Evolutionary conservation across 2,329 filamentous ascomycete genomes (phyloP), one percentile per base, ranked within the genome.

Genomic region (Microsporum canis): DNA sequence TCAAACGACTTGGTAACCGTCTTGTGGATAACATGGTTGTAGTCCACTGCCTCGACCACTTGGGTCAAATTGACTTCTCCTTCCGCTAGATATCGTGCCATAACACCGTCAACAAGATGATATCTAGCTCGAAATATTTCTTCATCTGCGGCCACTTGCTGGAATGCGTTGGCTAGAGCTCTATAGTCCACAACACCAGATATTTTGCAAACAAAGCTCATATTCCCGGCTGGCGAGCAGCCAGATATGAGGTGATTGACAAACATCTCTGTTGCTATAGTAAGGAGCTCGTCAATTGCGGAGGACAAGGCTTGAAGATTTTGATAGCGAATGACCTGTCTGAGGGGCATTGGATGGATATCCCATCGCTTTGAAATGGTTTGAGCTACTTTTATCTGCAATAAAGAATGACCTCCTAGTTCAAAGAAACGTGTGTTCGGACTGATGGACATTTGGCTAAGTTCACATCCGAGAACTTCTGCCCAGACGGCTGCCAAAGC

Each of bases 361-460:
- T 62, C 57, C 38, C 38, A 62, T 38, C 47, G 36, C 58, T 60
- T 62, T 36, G 31, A 41, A 62, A 53, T 8, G 39, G 59, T 41
- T 43, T 63, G n/a, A 45, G 63, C 41, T 61, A 49, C n/a, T 58
- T n/a, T 58, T 14, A 66, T 58, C 57, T 66, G 64, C 10, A 63
- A 29, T 5, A 66, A 23, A 1, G 65, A 66, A 49, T 66, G 59
- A 2, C 64, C 65, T 2, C 65, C 65, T 6, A 66, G 60, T 8
- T 33, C 47, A 34, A 59, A 45, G 39, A 66, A 66, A 38, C 57
- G 61, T 27, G 59, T 57, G 33, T n/a, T 53, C 53, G 43, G 59
- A 34, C 23, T 33, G 36, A 60, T 43, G 10, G 58, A 8, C 4
- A 43, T 43, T n/a, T 43, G 5, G n/a, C n/a, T n/a, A 14, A 12